Evolutionary conservation across 306 rosid genomes (phyloP).

Genomic region (Glycyrrhiza uralensis): DNA sequence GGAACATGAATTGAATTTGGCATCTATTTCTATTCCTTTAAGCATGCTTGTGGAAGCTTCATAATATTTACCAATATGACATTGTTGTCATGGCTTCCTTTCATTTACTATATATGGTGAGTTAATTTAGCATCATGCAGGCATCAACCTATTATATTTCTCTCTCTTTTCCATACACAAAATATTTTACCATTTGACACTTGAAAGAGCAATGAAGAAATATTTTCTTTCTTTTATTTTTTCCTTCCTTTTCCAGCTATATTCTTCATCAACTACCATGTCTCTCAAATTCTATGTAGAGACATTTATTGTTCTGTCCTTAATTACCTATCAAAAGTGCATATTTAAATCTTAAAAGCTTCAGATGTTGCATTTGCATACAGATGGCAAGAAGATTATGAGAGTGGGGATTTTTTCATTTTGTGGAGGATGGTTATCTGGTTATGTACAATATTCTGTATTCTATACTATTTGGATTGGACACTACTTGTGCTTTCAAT

Average conservation of each 20-base stretch:
- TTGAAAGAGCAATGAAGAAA: background rate
- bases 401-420: too few species aligned
- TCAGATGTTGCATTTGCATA: too few species aligned
- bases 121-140: conserved; percentile 1
- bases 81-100: conserved; percentile 16
- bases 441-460: too few species aligned
- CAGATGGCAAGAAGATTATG: too few species aligned
- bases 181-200: conserved; percentile 6
- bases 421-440: too few species aligned
- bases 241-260: background rate
- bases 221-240: background rate
- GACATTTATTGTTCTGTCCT: conserved; percentile 1
- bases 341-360: too few species aligned
- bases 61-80: background rate
- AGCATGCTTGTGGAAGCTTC: background rate
- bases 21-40: conserved; percentile 10
- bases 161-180: background rate
- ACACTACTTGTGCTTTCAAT: too few species aligned
- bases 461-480: too few species aligned
- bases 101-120: background rate
- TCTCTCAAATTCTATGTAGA: background rate
- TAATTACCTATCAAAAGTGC: too few species aligned
- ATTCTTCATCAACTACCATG: background rate
- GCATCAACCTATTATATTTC: background rate
- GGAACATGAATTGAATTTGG: background rate